These are phyloP conservation scores for Funneliformis mosseae DNA, from an alignment of 192 early-diverging fungal genomes.

Conservation along the genomic window DNA sequence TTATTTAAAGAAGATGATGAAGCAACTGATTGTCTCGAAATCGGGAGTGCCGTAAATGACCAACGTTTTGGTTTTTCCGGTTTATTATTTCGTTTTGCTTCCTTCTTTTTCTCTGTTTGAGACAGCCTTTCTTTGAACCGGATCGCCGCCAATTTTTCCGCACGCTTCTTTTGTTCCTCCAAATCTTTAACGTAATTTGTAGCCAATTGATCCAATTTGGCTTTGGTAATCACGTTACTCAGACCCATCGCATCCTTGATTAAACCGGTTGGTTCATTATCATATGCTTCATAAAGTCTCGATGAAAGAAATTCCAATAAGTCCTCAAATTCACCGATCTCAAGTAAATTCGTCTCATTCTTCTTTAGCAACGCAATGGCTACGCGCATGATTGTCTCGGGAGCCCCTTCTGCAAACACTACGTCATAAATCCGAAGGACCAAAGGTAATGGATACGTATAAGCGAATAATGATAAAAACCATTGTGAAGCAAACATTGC, in stretches of 20 bases:
- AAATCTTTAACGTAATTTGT: conserved; percentile 56
- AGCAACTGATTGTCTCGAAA: background rate
- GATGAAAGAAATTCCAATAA: conserved; percentile 80
- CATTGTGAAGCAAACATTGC: conserved; percentile 96
- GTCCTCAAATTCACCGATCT: conserved; percentile 74
- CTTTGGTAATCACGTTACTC: conserved; percentile 64
- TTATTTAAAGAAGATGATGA: background rate
- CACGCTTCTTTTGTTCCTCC: conserved; percentile 54
- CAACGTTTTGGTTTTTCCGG: conserved; percentile 28
- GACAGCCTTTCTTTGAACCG: conserved; percentile 50
- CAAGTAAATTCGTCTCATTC: conserved; percentile 70
- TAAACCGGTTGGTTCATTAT: conserved; percentile 58
- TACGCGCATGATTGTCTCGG: conserved; percentile 88
- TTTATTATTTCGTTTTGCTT: conserved; percentile 27
- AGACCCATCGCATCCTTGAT: conserved; percentile 81
- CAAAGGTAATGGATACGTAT: conserved; percentile 87
- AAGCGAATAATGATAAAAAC: conserved; percentile 98
- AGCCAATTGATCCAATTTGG: conserved; percentile 71
- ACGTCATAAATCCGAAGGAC: conserved; percentile 94
- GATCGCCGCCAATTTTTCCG: conserved; percentile 49
- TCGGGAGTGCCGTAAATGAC: conserved; percentile 15
- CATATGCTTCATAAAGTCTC: conserved; percentile 82
- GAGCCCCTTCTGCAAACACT: conserved; percentile 85
- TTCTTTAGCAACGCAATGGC: conserved; percentile 86
- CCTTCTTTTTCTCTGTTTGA: conserved; percentile 11